phyloP scores from a whole-genome alignment of 2,329 filamentous ascomycete species.

The Fusarium subglutinans region DNA sequence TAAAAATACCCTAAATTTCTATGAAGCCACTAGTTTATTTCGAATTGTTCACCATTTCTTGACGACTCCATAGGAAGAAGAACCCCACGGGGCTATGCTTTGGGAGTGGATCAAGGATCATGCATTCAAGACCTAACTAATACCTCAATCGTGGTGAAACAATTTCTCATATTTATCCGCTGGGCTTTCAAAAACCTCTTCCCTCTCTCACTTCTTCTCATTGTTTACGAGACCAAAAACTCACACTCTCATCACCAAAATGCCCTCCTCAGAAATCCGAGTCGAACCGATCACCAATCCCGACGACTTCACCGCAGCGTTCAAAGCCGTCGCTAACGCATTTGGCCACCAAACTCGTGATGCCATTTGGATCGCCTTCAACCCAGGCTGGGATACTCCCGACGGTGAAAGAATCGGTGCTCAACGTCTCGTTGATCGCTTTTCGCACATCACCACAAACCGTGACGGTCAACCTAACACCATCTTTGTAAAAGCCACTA shows the following conservation, averaged over 20 bases:
- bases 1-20: neutral
- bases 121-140: constrained; percentile 19
- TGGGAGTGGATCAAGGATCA: constrained; percentile 25
- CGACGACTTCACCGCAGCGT: constrained; percentile 42
- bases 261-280: constrained; percentile 11
- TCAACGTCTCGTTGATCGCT: constrained; percentile 53
- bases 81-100: constrained; percentile 2
- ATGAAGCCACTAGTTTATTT: neutral
- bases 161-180: neutral
- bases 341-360: constrained; percentile 64
- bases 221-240: rapidly evolving
- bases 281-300: constrained; percentile 43
- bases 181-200: rapidly evolving
- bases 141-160: constrained; percentile 6
- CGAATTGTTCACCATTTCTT: neutral
- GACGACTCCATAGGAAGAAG: neutral
- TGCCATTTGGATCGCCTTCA: constrained; percentile 60
- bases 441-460: constrained; percentile 51
- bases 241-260: neutral
- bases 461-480: constrained; percentile 57
- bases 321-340: constrained; percentile 41
- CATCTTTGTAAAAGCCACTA: constrained; percentile 63
- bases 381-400: constrained; percentile 64
- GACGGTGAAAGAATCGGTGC: constrained; percentile 52
- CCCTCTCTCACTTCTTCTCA: neutral